These are phyloP conservation scores for Meyerozyma guilliermondii DNA, from an alignment of 1,139 yeast species.

Conservation along the genomic window DNA sequence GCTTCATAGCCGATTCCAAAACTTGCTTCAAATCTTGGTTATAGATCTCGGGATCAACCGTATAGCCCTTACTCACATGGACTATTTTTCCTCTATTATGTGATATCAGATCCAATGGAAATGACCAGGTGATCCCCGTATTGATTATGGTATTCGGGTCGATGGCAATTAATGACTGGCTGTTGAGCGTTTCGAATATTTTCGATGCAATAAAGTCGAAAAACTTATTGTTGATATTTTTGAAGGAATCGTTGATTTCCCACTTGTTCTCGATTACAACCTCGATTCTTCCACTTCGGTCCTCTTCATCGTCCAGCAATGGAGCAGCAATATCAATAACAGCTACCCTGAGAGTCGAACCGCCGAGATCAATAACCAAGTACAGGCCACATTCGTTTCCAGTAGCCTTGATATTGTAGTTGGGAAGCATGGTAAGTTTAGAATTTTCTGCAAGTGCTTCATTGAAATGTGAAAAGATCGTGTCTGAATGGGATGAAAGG, in stretches of 20 bases:
- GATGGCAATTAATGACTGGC: conserved; percentile 19
- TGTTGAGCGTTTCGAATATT: conserved; percentile 24
- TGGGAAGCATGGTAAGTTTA: conserved; percentile 43
- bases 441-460: conserved; percentile 26
- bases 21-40: conserved; percentile 38
- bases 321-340: conserved; percentile 32
- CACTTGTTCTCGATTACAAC: conserved; percentile 35
- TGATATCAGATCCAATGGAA: conserved; percentile 43
- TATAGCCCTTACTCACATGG: conserved; percentile 49
- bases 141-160: conserved; percentile 17
- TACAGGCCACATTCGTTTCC: conserved; percentile 40
- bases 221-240: conserved; percentile 33
- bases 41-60: conserved; percentile 33
- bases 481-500: background rate
- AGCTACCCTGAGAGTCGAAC: conserved; percentile 47
- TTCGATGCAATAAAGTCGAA: conserved; percentile 37
- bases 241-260: conserved; percentile 35
- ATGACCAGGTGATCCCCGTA: conserved; percentile 56
- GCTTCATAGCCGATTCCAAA: conserved; percentile 26
- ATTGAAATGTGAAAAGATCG: conserved; percentile 13
- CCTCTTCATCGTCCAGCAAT: conserved; percentile 1
- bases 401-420: conserved; percentile 35
- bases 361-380: conserved; percentile 51
- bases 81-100: conserved; percentile 43
- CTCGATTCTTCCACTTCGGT: conserved; percentile 19